These are phyloP conservation scores for Pleurotus giganteus DNA, from an alignment of 768 basidiomycete genomes.

Conservation along the genomic window DNA sequence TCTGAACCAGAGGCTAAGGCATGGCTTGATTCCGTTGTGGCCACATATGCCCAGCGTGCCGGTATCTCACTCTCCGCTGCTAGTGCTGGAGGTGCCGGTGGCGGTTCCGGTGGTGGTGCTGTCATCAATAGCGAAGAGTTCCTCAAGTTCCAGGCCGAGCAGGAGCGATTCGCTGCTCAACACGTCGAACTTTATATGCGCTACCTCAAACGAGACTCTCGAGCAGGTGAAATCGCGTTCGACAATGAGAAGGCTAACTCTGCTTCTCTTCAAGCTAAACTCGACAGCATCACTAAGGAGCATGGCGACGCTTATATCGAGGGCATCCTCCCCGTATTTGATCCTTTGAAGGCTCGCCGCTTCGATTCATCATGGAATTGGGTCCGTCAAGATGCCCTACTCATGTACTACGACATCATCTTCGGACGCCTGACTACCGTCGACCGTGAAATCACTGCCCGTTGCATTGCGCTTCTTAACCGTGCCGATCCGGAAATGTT, in stretches of 20 bases:
- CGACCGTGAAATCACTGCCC: conserved; percentile 94
- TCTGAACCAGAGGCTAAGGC: conserved; percentile 91
- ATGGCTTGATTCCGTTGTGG: conserved; percentile 87
- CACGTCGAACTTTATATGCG: conserved; percentile 98
- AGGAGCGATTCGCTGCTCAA: conserved; percentile 87
- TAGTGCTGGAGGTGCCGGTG: conserved; percentile 57
- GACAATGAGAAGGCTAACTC: conserved; percentile 82
- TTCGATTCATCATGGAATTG: conserved; percentile 99
- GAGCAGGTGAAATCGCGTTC: conserved; percentile 86
- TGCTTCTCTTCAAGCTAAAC: conserved; percentile 71
- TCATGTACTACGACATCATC: conserved; percentile 99
- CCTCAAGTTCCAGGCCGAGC: conserved; percentile 92
- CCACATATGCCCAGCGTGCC: conserved; percentile 82
- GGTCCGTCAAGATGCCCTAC: conserved; percentile 94
- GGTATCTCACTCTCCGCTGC: conserved; percentile 82
- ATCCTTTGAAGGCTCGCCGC: conserved; percentile 92
- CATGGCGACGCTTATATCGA: conserved; percentile 94
- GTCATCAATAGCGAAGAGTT: conserved; percentile 98
- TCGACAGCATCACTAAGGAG: conserved; percentile 87
- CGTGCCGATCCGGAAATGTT: conserved; percentile 91
- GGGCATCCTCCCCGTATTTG: conserved; percentile 93
- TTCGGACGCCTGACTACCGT: conserved; percentile 92
- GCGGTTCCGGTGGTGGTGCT: conserved; percentile 69
- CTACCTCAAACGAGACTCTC: conserved; percentile 90
- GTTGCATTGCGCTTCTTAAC: conserved; percentile 97